These are phyloP conservation scores for Phlegmacium glaucopus DNA, from an alignment of 768 basidiomycete species.

Conservation along the genomic window DNA sequence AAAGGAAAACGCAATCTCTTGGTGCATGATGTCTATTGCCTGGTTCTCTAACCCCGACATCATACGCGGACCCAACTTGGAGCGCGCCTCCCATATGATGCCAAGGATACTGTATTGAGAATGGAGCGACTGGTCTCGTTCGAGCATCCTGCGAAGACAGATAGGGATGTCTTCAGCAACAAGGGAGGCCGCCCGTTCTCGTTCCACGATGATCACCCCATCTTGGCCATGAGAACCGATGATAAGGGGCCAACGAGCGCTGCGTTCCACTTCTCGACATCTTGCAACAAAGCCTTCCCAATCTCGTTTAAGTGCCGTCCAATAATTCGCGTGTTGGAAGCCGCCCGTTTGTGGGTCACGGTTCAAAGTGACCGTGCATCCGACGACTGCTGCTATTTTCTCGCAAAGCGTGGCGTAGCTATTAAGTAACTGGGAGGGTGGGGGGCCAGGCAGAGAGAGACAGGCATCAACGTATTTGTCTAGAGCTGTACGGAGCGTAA, in stretches of 20 bases:
- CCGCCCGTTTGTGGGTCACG: conserved; percentile 78
- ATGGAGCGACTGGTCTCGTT: conserved; percentile 41
- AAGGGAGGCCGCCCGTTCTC: conserved; percentile 69
- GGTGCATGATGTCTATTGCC: conserved; percentile 62
- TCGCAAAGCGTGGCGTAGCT: conserved; percentile 67
- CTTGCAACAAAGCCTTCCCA: conserved; percentile 96
- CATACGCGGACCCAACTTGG: conserved; percentile 54
- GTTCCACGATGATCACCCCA: conserved; percentile 64
- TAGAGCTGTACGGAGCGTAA: conserved; percentile 79
- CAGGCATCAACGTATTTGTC: conserved; percentile 77
- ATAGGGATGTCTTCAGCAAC: conserved; percentile 69
- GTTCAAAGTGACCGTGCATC: conserved; percentile 74
- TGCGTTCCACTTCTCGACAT: conserved; percentile 86
- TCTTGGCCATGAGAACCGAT: conserved; percentile 46
- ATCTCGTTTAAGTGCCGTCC: conserved; percentile 83
- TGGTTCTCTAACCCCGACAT: conserved; percentile 56
- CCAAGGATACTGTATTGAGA: conserved; percentile 55
- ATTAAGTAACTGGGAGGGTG: conserved; percentile 53
- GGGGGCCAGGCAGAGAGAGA: conserved; percentile 58
- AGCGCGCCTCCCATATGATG: conserved; percentile 60
- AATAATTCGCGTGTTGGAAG: conserved; percentile 72
- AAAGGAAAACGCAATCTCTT: conserved; percentile 77
- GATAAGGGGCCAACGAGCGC: conserved; percentile 75
- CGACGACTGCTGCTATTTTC: conserved; percentile 81
- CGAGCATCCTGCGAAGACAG: conserved; percentile 48